Evolutionary conservation across 2,329 filamentous ascomycete genomes (phyloP).

Genomic region (Ophiostoma sp.): DNA sequence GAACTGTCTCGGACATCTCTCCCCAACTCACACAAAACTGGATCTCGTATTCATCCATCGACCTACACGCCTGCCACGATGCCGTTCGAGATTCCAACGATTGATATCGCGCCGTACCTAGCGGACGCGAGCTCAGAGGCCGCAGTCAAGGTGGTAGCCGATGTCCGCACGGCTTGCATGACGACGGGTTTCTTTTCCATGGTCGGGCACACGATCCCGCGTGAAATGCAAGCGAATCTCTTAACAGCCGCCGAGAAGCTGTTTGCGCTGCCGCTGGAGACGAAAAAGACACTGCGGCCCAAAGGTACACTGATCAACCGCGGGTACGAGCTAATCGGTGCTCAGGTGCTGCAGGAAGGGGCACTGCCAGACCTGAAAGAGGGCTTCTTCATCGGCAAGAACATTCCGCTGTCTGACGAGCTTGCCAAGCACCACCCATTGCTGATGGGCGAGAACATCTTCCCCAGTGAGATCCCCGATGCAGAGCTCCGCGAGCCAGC

Average conservation of each 20-base stretch:
- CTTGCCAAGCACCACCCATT: constrained; percentile 37
- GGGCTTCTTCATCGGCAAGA: constrained; percentile 39
- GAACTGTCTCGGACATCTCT: too few species aligned
- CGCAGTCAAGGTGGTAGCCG: constrained; percentile 31
- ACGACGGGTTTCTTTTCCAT: constrained; percentile 32
- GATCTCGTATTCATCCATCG: background rate
- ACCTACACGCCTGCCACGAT: background rate
- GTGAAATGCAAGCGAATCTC: constrained; percentile 26
- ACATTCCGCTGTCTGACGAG: constrained; percentile 32
- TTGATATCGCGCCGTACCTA: constrained; percentile 34
- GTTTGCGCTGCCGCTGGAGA: constrained; percentile 44
- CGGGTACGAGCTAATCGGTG: constrained; percentile 46
- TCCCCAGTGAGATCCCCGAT: constrained; percentile 28
- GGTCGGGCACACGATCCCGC: constrained; percentile 30
- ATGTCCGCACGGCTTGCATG: constrained; percentile 34
- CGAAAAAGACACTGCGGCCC: constrained; percentile 39
- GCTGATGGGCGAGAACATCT: constrained; percentile 39
- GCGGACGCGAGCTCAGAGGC: constrained; percentile 30
- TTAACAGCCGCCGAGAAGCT: constrained; percentile 37
- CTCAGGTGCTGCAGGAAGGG: constrained; percentile 42
- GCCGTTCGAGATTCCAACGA: constrained; percentile 31
- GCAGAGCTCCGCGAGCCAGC: constrained; percentile 36
- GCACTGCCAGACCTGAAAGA: constrained; percentile 46
- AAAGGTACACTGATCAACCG: constrained; percentile 33
- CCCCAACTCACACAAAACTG: too few species aligned